Evolutionary conservation across 345 rosid genomes (phyloP).

Genomic region (Noccaea bulbosa): DNA sequence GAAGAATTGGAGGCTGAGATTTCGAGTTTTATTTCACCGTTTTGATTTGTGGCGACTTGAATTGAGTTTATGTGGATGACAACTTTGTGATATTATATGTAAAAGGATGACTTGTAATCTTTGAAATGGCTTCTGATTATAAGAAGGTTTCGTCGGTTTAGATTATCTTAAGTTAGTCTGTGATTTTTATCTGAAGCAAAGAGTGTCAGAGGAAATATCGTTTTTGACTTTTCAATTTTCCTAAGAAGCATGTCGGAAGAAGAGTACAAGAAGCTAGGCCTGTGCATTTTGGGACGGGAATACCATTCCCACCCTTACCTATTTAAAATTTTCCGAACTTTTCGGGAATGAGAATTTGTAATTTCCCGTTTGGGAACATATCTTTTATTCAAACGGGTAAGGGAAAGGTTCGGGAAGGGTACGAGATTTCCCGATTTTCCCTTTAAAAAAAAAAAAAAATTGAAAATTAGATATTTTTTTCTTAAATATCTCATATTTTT

Average conservation of each 20-base stretch:
- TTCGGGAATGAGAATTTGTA: no score
- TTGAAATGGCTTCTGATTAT: constrained; percentile 21
- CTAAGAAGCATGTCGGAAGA: constrained; percentile 35
- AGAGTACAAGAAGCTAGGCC: constrained; percentile 41
- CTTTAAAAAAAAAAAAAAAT: no score
- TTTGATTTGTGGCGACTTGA: not conserved
- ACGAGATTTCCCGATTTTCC: no score
- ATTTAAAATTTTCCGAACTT: no score
- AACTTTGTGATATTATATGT: not conserved
- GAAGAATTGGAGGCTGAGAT: not conserved
- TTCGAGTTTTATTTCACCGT: not conserved
- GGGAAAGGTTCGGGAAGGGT: no score
- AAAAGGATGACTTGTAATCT: not conserved
- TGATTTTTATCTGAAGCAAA: constrained; percentile 31
- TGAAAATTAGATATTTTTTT: no score
- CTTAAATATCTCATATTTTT: no score
- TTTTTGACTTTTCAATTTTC: constrained; percentile 30
- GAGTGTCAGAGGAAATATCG: constrained; percentile 22
- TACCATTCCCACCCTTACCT: no score
- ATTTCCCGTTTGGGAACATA: no score
- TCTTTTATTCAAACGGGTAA: no score
- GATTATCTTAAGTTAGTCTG: not conserved
- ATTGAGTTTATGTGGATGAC: not conserved
- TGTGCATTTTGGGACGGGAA: no score
- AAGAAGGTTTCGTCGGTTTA: not conserved